Percentiles rank a stretch among this genome's conserved stretches.
Evolutionary conservation across 164 flowering plant genomes (phyloP).

Genomic region (Stephania yunnanensis): DNA sequence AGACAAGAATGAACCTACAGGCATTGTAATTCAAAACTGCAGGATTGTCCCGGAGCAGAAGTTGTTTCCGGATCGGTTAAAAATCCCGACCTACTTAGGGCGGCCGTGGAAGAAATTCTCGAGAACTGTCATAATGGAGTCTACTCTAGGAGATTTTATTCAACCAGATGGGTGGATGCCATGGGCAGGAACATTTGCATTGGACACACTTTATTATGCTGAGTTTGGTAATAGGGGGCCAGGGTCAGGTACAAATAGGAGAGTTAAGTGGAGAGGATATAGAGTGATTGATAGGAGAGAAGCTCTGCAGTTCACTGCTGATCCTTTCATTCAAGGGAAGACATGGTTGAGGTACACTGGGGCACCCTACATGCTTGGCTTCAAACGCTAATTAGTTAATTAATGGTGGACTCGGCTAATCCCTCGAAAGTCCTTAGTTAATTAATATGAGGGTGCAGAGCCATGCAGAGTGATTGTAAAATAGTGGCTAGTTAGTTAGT

Average conservation of each 20-base stretch:
- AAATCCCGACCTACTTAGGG: slow-evolving; percentile 15
- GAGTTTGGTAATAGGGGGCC: slow-evolving; percentile 42
- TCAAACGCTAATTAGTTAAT: neutral
- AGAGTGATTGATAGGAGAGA: slow-evolving; percentile 26
- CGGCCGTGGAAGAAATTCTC: slow-evolving; percentile 18
- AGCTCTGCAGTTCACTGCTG: slow-evolving; percentile 29
- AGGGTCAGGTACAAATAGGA: slow-evolving; percentile 22
- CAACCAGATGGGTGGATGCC: slow-evolving; percentile 38
- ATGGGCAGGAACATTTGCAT: slow-evolving; percentile 28
- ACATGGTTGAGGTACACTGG: slow-evolving; percentile 24
- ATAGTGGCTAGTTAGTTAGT: too few species aligned
- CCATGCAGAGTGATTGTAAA: too few species aligned
- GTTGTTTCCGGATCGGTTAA: slow-evolving; percentile 7
- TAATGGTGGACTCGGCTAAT: too few species aligned
- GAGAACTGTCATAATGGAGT: slow-evolving; percentile 12
- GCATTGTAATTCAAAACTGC: slow-evolving; percentile 39
- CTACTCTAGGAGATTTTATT: slow-evolving; percentile 14
- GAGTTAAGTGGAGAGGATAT: slow-evolving; percentile 31
- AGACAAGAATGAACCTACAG: slow-evolving; percentile 17
- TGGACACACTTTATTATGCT: slow-evolving; percentile 24
- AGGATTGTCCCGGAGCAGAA: slow-evolving; percentile 27
- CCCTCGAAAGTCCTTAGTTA: too few species aligned
- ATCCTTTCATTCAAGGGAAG: slow-evolving; percentile 23
- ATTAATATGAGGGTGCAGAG: too few species aligned
- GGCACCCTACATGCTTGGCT: slow-evolving; percentile 21